phyloP scores from a whole-genome alignment of 31 red algal genomes.

The Odonthalia washingtoniensis region DNA sequence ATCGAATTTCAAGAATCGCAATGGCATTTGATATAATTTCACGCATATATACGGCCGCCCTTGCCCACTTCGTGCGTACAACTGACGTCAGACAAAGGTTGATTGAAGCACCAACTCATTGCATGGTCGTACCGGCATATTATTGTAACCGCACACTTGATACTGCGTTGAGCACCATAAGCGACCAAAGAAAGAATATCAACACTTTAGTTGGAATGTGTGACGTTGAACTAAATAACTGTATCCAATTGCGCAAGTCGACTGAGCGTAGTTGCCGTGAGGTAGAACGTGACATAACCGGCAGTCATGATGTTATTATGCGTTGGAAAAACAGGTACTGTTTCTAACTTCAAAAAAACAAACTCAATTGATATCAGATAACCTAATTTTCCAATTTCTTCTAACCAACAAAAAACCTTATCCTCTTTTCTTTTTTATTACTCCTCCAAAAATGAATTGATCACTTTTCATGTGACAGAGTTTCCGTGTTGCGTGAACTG shows the following conservation, averaged over 20 bases:
- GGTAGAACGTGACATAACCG: background rate
- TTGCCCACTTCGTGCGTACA: constrained; percentile 26
- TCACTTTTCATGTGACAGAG: background rate
- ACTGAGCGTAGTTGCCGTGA: background rate
- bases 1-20: constrained; percentile 4
- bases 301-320: background rate
- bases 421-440: background rate
- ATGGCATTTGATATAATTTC: constrained; percentile 13
- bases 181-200: background rate
- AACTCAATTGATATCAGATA: too few species aligned
- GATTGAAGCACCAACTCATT: background rate
- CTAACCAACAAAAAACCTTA: background rate
- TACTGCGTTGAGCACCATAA: background rate
- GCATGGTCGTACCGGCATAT: background rate
- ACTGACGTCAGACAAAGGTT: background rate
- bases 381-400: background rate
- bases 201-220: background rate
- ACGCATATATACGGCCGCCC: background rate
- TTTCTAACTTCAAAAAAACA: too few species aligned
- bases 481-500: background rate
- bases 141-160: constrained; percentile 1
- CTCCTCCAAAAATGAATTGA: background rate
- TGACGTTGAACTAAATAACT: background rate
- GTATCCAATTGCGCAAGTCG: background rate
- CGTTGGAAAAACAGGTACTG: background rate